A percentile compares a stretch with the other conserved stretches of the same genome.
These are phyloP conservation scores for Sedum album DNA, from an alignment of 164 flowering plant genomes.

Conservation along the genomic window DNA sequence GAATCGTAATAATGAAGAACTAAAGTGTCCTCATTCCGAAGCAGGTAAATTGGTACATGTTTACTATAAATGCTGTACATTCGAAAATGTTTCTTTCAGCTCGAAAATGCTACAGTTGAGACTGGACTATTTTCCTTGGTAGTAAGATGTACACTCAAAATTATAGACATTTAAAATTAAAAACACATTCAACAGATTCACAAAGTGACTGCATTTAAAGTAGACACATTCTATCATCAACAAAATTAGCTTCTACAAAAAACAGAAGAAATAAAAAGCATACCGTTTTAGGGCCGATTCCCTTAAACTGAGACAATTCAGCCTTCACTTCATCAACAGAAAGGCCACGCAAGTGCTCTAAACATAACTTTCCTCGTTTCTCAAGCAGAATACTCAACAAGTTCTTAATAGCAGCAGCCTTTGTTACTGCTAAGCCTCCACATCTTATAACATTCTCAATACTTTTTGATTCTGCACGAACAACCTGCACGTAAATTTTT, in stretches of 20 bases:
- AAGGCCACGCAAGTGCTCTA: constrained; percentile 70
- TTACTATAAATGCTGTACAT: not conserved
- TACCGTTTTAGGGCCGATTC: constrained; percentile 95
- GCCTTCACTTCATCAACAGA: constrained; percentile 67
- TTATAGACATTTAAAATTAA: not conserved
- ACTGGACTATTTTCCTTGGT: too few species aligned
- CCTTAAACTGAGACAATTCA: constrained; percentile 73
- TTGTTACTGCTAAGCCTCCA: constrained; percentile 83
- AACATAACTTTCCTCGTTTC: constrained; percentile 64
- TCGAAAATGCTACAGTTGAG: too few species aligned
- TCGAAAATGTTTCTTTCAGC: not conserved
- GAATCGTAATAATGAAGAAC: not conserved
- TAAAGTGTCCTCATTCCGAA: not conserved
- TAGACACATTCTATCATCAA: not conserved
- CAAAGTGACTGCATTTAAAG: not conserved
- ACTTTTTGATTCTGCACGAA: constrained; percentile 52
- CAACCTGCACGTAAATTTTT: constrained; percentile 46
- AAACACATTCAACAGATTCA: too few species aligned
- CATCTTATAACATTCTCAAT: constrained; percentile 77
- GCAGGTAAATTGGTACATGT: not conserved
- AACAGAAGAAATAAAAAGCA: not conserved
- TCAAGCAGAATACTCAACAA: constrained; percentile 43
- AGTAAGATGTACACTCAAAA: too few species aligned
- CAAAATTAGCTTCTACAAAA: not conserved
- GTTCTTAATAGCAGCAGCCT: constrained; percentile 74